phyloP scores from a whole-genome alignment of 495 filamentous ascomycete species.

The Trichoderma reesei region DNA sequence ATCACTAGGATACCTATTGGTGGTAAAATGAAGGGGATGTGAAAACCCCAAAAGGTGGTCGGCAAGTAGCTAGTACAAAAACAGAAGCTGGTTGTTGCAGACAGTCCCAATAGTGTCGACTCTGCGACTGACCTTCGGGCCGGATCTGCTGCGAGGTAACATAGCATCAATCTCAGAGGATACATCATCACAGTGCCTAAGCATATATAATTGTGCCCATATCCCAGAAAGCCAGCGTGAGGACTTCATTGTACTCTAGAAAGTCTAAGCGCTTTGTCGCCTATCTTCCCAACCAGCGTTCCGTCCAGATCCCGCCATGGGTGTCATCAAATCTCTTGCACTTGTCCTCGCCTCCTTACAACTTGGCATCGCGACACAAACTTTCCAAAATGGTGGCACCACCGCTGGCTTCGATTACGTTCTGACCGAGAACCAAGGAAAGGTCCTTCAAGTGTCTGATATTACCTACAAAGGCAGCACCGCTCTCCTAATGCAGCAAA shows the following conservation, averaged over 20 bases:
- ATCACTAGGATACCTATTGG: not conserved
- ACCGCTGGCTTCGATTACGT: constrained; percentile 34
- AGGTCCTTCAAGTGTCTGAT: constrained; percentile 37
- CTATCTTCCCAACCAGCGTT: not conserved
- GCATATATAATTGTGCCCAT: no score
- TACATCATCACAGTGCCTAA: no score
- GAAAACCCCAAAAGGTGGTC: not conserved
- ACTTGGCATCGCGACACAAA: not conserved
- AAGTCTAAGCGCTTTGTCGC: no score
- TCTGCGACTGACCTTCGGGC: no score
- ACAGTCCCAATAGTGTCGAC: no score
- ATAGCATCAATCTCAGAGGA: no score
- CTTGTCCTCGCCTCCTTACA: not conserved
- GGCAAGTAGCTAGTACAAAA: not conserved
- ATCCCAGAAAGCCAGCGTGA: no score
- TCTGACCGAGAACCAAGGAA: constrained; percentile 35
- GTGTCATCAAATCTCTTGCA: not conserved
- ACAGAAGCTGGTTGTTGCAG: not conserved
- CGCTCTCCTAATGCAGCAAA: constrained; percentile 44
- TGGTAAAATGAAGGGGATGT: not conserved
- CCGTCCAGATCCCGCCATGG: not conserved
- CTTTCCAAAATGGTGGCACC: constrained; percentile 42
- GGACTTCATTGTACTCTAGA: no score
- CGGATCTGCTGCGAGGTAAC: no score
- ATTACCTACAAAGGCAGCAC: constrained; percentile 33